These are phyloP conservation scores for Beauveria sp. DNA, from an alignment of 2,329 filamentous ascomycete species.

Conservation along the genomic window DNA sequence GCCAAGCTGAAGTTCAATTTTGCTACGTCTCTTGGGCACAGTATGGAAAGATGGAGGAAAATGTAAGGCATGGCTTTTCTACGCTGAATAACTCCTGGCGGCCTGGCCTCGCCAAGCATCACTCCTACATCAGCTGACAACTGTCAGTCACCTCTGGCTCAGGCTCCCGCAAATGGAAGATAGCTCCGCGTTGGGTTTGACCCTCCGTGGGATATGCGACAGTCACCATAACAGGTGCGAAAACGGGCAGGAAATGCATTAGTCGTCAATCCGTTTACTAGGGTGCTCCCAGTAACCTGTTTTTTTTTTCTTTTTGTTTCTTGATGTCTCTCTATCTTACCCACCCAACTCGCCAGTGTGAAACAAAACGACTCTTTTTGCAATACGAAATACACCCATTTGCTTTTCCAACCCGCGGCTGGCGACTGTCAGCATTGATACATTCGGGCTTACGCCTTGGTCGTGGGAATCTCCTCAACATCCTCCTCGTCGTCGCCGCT, in stretches of 20 bases:
- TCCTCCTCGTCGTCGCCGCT: conserved; percentile 53
- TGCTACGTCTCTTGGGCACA: too few relatives aligned
- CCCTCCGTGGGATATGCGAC: too few relatives aligned
- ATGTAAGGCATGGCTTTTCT: too few relatives aligned
- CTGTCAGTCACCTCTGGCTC: neutral
- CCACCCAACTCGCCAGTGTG: conserved; percentile 2
- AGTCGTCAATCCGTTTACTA: conserved; percentile 5
- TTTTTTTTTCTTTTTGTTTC: conserved; percentile 2
- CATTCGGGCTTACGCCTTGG: conserved; percentile 20
- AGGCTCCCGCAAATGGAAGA: neutral
- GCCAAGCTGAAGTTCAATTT: too few relatives aligned
- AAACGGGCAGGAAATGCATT: neutral
- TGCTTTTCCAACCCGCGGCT: conserved; percentile 10
- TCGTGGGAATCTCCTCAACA: conserved; percentile 41
- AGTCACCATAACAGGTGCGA: neutral
- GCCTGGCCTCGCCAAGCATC: too few relatives aligned
- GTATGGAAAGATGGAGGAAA: too few relatives aligned
- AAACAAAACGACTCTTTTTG: conserved; percentile 10
- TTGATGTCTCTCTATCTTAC: conserved; percentile 7
- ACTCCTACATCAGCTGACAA: too few relatives aligned
- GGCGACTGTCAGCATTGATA: conserved; percentile 5
- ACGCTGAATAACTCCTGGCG: too few relatives aligned
- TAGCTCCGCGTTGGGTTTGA: too few relatives aligned
- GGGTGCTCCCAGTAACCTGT: conserved; percentile 4
- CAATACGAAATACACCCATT: conserved; percentile 2